These are phyloP conservation scores for Zangia roseola DNA, from an alignment of 768 basidiomycete genomes.

Conservation along the genomic window DNA sequence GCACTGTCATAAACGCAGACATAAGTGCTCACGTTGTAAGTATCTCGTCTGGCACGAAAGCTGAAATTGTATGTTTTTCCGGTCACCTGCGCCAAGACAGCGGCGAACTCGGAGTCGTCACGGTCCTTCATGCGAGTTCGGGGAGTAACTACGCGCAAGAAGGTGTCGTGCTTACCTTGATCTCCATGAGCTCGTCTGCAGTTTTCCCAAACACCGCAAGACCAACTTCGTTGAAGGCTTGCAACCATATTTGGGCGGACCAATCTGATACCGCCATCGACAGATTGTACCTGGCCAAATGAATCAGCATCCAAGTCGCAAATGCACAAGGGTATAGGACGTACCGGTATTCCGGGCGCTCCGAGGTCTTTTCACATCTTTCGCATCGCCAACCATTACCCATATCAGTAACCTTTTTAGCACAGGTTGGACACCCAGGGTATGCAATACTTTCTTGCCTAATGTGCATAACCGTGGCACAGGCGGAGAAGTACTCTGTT, in stretches of 20 bases:
- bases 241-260: slow-evolving; percentile 88
- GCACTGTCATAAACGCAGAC: background rate
- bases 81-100: slow-evolving; percentile 58
- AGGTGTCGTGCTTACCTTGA: slow-evolving; percentile 49
- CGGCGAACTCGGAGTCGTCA: slow-evolving; percentile 57
- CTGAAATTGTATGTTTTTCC: slow-evolving; percentile 79
- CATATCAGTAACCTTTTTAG: slow-evolving; percentile 81
- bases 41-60: slow-evolving; percentile 85
- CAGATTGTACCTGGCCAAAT: slow-evolving; percentile 63
- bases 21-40: slow-evolving; percentile 63
- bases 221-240: slow-evolving; percentile 94
- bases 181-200: slow-evolving; percentile 74
- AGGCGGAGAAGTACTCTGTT: slow-evolving; percentile 72
- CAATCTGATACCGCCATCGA: slow-evolving; percentile 87
- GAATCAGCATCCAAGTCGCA: slow-evolving; percentile 3
- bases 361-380: slow-evolving; percentile 77
- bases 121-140: slow-evolving; percentile 43
- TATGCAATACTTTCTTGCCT: slow-evolving; percentile 81
- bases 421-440: slow-evolving; percentile 87
- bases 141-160: background rate
- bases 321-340: slow-evolving; percentile 19
- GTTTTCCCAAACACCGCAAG: slow-evolving; percentile 69
- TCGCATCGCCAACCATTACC: slow-evolving; percentile 85
- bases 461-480: slow-evolving; percentile 89
- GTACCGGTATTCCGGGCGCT: slow-evolving; percentile 78